A percentile compares a stretch with the other conserved stretches of the same genome.
These are phyloP conservation scores for Aspergillus jensenii DNA, from an alignment of 2,329 filamentous ascomycete genomes.

Conservation along the genomic window DNA sequence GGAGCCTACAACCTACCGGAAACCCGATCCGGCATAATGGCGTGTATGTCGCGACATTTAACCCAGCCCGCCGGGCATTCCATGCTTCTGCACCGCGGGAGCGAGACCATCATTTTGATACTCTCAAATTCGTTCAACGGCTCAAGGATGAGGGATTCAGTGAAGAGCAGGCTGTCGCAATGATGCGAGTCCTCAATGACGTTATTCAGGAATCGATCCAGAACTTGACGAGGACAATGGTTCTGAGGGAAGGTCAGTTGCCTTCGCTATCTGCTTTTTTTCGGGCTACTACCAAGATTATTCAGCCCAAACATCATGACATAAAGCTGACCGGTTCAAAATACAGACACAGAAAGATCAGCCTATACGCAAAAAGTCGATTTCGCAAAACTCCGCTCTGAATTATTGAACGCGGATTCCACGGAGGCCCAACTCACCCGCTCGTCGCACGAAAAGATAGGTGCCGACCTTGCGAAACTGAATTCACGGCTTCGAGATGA, in stretches of 20 bases:
- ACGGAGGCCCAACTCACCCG: slow-evolving; percentile 87
- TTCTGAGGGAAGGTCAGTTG: slow-evolving; percentile 81
- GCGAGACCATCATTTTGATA: slow-evolving; percentile 95
- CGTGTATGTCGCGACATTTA: slow-evolving; percentile 47
- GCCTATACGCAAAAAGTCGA: slow-evolving; percentile 87
- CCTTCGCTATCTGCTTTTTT: not conserved
- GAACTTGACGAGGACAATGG: slow-evolving; percentile 96
- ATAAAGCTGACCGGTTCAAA: not conserved
- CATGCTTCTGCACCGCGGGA: slow-evolving; percentile 62
- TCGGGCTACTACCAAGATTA: not conserved
- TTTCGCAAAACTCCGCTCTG: slow-evolving; percentile 93
- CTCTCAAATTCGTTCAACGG: slow-evolving; percentile 91
- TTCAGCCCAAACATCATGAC: not conserved
- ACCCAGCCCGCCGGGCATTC: slow-evolving; percentile 50
- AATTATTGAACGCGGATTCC: slow-evolving; percentile 87
- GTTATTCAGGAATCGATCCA: slow-evolving; percentile 98
- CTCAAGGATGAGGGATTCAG: slow-evolving; percentile 90
- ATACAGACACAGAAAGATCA: slow-evolving; percentile 48
- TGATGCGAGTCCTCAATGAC: slow-evolving; percentile 96
- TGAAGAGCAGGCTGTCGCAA: slow-evolving; percentile 91
- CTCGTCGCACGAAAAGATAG: slow-evolving; percentile 84
- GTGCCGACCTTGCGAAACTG: slow-evolving; percentile 92
- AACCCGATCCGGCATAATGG: slow-evolving; percentile 47
- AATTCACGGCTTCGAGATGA: slow-evolving; percentile 88
- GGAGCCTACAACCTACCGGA: slow-evolving; percentile 19